Base-by-base conservation (phyloP, 2,329 filamentous ascomycete genomes). In the Alternaria metachromatica region DNA sequence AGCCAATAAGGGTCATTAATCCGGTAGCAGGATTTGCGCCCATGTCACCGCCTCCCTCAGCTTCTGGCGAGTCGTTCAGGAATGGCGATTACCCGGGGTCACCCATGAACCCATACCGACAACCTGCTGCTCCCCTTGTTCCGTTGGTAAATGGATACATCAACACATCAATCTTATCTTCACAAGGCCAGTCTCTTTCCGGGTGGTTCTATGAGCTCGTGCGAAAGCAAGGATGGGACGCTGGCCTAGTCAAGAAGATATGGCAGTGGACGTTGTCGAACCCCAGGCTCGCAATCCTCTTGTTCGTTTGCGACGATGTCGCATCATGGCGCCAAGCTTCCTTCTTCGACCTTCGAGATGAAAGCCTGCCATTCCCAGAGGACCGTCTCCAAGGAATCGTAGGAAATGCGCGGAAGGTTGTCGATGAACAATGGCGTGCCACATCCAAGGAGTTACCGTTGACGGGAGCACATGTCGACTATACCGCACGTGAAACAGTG, bases 261-360 rank as follows among this genome's bases (percentile, higher is more conserved):
- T 81, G 78, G 72, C 77, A 78, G n/a, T 82, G 80, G 80, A 78
- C 79, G 1, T 62, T 80, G 46, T 78, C 76, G 11, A 81, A 81
- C 50, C 79, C 78, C 2, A 72, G 74, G 55, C 74, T 79, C 15
- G 79, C 80, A 1, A 74, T 81, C 13, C 69, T 82, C 11, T 70
- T 82, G 5, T 74, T 76, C 15, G 72, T 80, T 25, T 81, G 79
- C 67, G 79, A 80, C 43, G 80, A 82, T 55, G 73, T 81, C 10
- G 68, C 78, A 0, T 80, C 79, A 1, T 80, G 77, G 77, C 74
- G 76, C 13, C 76, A 78, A 55, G 78, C 78, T 21, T 76, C 73
- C 3, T 78, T 79, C 56, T 80, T 78, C 45, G 77, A 79, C 37
- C 73, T 82, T 15, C 68, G 75, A 57, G 80, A 82, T 43, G 76